Evolutionary conservation across 2,329 filamentous ascomycete genomes (phyloP), one percentile per base, ranked within the genome.

Genomic region (Pestalotiopsis fici): DNA sequence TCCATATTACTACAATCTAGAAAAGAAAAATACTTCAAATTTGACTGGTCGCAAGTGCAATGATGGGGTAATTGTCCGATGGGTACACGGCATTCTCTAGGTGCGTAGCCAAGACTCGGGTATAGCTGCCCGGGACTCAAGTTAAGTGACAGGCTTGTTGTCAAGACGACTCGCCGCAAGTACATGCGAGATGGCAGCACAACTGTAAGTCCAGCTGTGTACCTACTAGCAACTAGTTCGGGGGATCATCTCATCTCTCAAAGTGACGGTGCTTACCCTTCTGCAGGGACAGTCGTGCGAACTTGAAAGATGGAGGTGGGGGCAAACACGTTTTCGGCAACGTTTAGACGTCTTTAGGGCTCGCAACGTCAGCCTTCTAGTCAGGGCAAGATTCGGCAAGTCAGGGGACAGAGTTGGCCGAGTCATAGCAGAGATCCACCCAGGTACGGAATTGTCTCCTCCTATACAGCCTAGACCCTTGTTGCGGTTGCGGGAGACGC

Each of bases 1-100:
- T 60, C 27, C 31, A 57, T 9, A 28, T 23, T 15, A 57, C 57
- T 31, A 27, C n/a, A n/a, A n/a, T 27, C 28, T 37, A 27, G 25
- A 6, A 18, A 21, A 21, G 28, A 57, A 27, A 57, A 35, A 35
- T 35, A 35, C 31, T 35, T 35, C 31, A 35, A 35, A 11, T 35
- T 35, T 35, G 31, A 35, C 5, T 50, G 43, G 43, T 50, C 5
- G 15, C 43, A 23, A n/a, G 43, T 4, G 43, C 43, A 50, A 21
- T 50, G n/a, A 60, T 60, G 57, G 57, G 57, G 57, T 60, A 60
- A 60, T 60, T 60, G 57, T 60, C 57, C 57, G 57, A 37, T 60
- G 43, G 57, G 13, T 31, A 31, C 57, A 60, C 57, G 28, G 31
- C 57, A 60, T 60, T 60, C 31, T 60, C 57, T 60, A 31, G 57